Base-by-base conservation (phyloP, 805 yeast species). In the Myxozyma udenii region DNA sequence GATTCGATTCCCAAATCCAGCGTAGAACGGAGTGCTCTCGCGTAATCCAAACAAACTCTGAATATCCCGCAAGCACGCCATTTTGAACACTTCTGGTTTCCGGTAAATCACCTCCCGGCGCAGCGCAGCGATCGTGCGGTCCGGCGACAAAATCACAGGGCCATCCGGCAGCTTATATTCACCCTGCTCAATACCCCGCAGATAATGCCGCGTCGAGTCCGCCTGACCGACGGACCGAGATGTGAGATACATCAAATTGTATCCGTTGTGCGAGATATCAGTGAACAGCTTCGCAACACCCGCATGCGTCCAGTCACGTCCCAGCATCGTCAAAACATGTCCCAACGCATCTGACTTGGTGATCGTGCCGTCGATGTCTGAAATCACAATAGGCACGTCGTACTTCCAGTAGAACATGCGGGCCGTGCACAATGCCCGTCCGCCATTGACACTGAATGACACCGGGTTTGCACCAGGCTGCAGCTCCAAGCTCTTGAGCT, bases 321-420 rank as follows among this genome's bases (percentile, higher is more conserved):
- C 98, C 33, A 93, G 74, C 81, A 91, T 82, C 16, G 93, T 89
- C 68, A 93, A 74, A 1, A 93, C 91, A 69, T 93, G 98, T 2
- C 98, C 98, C 63, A 93, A 73, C 0, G 98, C 98, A 71, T 93
- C 98, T 0, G 97, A 89, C 68, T 89, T 90, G 16, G 98, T 93
- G 60, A 93, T 93, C 1, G 98, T 93, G 16, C 98, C 98, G 68
- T 93, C 98, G 52, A 93, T 93, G 70, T 93, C 98, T 6, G 96
- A 87, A 23, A 93, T 91, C 4, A 93, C 98, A 38, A 93, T 85
- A 1, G 98, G 97, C 0, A 84, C 83, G 51, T 81, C 76, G 60
- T 83, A 76, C 58, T 82, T 81, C 98, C 98, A 93, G 37, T 87
- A 75, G 64, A 76, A 91, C 48, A 93, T 73, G 60, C 84, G 80